A percentile compares a stretch with the other conserved stretches of the same genome.
These are phyloP conservation scores for Xylariales sp. DNA, from an alignment of 2,329 filamentous ascomycete species.

Conservation along the genomic window DNA sequence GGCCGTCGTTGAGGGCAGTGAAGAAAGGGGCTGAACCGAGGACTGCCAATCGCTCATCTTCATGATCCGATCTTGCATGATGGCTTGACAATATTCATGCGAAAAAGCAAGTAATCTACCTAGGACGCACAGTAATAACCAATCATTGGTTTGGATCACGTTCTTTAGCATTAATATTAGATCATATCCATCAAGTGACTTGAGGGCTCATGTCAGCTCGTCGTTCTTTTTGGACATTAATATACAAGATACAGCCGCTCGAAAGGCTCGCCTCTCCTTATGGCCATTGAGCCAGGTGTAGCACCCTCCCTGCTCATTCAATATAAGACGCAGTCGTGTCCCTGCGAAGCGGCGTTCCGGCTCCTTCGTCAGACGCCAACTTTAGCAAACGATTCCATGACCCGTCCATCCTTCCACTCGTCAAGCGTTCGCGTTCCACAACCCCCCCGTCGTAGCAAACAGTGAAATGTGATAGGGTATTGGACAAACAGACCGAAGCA, in stretches of 20 bases:
- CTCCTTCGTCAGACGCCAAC: too few relatives aligned
- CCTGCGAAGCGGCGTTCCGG: too few relatives aligned
- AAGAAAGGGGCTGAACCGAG: too few relatives aligned
- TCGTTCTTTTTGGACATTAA: background rate
- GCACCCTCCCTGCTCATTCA: constrained; percentile 14
- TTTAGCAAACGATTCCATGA: constrained; percentile 13
- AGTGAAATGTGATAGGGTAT: constrained; percentile 35
- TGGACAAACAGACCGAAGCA: constrained; percentile 31
- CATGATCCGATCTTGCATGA: background rate
- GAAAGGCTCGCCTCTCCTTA: background rate
- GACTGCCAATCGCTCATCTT: background rate
- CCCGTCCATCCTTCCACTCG: constrained; percentile 21
- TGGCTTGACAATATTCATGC: background rate
- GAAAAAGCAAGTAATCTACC: background rate
- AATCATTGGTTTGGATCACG: background rate
- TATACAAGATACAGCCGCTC: constrained; percentile 9
- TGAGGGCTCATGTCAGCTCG: background rate
- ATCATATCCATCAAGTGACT: background rate
- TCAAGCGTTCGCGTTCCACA: constrained; percentile 26
- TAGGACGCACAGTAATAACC: background rate
- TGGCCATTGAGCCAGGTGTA: background rate
- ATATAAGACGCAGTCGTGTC: background rate
- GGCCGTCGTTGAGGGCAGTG: too few relatives aligned
- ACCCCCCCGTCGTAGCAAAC: constrained; percentile 26
- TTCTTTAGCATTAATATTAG: background rate